Percentiles rank a stretch among this genome's conserved stretches.
phyloP scores from a whole-genome alignment of 192 early-diverging fungal genomes.

The Coemansia sp. region DNA sequence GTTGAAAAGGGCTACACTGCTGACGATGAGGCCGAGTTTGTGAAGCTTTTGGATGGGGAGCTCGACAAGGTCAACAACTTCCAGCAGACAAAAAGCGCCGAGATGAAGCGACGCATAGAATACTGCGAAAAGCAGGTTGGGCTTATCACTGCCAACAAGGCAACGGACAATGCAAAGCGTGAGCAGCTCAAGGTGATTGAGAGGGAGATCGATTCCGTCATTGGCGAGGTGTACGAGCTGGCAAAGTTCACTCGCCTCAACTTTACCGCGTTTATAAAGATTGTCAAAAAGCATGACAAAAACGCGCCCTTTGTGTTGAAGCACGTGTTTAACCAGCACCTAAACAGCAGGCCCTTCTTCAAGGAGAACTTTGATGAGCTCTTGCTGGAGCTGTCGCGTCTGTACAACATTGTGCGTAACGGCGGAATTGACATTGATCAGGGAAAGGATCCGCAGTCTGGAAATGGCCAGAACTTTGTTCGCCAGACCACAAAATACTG shows the following conservation, averaged over 20 bases:
- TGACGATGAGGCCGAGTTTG: constrained; percentile 81
- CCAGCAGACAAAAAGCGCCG: constrained; percentile 71
- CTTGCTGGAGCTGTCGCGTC: constrained; percentile 79
- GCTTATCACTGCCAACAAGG: constrained; percentile 55
- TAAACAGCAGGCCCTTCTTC: constrained; percentile 83
- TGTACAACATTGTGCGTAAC: constrained; percentile 75
- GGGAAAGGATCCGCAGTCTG: constrained; percentile 48
- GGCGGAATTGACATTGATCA: constrained; percentile 62
- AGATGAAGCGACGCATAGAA: constrained; percentile 69
- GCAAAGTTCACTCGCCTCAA: constrained; percentile 76
- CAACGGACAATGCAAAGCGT: constrained; percentile 43
- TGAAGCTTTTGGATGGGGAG: constrained; percentile 84
- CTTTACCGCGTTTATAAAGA: constrained; percentile 85
- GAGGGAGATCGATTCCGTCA: constrained; percentile 68
- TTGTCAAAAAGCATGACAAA: constrained; percentile 99
- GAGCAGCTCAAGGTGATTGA: constrained; percentile 62
- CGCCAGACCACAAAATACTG: constrained; percentile 91
- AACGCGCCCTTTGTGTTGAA: constrained; percentile 80
- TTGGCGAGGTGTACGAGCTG: constrained; percentile 76
- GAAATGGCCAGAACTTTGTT: constrained; percentile 68
- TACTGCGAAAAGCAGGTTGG: constrained; percentile 63
- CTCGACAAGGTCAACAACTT: constrained; percentile 85
- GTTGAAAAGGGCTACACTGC: constrained; percentile 71
- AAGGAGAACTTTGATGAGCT: constrained; percentile 84
- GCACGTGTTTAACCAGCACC: constrained; percentile 74